phyloP scores from a whole-genome alignment of 2,329 filamentous ascomycete genomes.

The Chrysoporthe cubensis region DNA sequence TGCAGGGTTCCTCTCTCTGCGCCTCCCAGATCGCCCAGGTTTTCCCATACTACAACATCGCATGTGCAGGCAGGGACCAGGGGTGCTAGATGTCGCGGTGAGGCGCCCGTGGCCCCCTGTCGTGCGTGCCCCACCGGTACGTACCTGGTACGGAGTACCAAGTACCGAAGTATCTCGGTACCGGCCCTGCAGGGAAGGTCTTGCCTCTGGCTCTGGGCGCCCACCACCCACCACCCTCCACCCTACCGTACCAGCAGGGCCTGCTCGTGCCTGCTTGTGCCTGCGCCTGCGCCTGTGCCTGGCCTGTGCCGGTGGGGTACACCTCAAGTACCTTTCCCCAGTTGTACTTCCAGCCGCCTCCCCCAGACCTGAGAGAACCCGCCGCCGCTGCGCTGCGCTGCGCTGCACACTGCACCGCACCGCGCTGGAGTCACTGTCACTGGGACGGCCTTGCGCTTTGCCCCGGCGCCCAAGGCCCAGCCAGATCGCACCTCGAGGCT shows the following conservation, averaged over 20 bases:
- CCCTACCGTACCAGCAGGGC: not conserved
- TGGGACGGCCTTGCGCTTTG: constrained; percentile 13
- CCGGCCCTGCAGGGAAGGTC: not conserved
- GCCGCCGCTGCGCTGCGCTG: not conserved
- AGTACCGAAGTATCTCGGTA: not conserved
- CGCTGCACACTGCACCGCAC: not conserved
- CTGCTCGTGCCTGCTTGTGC: constrained; percentile 4
- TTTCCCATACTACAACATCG: constrained; percentile 23
- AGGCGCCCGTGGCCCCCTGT: constrained; percentile 23
- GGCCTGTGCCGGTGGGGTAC: constrained; percentile 13
- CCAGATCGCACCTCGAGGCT: constrained; percentile 27
- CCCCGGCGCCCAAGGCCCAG: constrained; percentile 20
- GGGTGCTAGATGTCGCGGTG: constrained; percentile 22
- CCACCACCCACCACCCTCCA: not conserved
- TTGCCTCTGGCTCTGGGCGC: not conserved
- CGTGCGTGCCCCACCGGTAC: constrained; percentile 5
- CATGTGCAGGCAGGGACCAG: constrained; percentile 25
- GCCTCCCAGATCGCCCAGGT: constrained; percentile 29
- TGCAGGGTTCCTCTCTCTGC: constrained; percentile 27
- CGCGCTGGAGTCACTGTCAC: not conserved
- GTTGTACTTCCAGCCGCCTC: constrained; percentile 3
- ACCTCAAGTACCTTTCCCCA: constrained; percentile 12
- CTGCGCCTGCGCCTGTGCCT: constrained; percentile 8
- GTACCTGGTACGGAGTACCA: not conserved
- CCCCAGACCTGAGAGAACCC: not conserved